Conservation (phyloP, 116 monocot species). For the Iris pallida region DNA sequence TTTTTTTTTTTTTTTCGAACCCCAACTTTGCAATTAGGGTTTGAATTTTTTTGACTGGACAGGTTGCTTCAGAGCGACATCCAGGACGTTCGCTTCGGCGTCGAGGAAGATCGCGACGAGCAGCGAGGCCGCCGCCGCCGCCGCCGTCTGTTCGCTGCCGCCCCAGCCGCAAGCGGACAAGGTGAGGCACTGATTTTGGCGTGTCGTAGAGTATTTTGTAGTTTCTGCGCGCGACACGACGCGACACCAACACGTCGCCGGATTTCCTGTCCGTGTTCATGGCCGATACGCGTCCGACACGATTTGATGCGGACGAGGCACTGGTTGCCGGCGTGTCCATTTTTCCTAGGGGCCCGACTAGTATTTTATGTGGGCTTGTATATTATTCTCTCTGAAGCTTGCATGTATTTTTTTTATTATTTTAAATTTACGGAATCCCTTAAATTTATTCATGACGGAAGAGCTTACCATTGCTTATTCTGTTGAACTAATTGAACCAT, state of each 20-base stretch:
- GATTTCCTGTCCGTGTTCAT: not conserved
- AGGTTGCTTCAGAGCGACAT: conserved; percentile 6
- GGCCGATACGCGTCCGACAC: not conserved
- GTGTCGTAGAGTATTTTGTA: not conserved
- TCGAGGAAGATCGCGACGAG: not conserved
- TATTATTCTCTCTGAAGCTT: not conserved
- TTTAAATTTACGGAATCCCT: no score
- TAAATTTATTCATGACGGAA: not conserved
- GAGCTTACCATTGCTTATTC: not conserved
- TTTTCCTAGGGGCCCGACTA: no score
- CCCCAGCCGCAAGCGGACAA: not conserved
- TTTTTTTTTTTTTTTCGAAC: no score
- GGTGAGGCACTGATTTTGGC: no score
- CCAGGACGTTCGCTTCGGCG: not conserved
- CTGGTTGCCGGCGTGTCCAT: not conserved
- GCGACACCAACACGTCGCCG: not conserved
- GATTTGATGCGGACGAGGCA: not conserved
- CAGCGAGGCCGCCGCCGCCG: not conserved
- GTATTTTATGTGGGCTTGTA: not conserved
- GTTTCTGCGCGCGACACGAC: not conserved
- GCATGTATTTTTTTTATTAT: not conserved
- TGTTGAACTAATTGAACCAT: not conserved
- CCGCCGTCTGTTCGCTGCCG: not conserved
- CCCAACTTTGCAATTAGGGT: no score
- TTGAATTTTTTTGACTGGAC: not conserved